Evolutionary conservation across 1,284 basidiomycete genomes (phyloP).

Genomic region (Ganoderma meredithae): DNA sequence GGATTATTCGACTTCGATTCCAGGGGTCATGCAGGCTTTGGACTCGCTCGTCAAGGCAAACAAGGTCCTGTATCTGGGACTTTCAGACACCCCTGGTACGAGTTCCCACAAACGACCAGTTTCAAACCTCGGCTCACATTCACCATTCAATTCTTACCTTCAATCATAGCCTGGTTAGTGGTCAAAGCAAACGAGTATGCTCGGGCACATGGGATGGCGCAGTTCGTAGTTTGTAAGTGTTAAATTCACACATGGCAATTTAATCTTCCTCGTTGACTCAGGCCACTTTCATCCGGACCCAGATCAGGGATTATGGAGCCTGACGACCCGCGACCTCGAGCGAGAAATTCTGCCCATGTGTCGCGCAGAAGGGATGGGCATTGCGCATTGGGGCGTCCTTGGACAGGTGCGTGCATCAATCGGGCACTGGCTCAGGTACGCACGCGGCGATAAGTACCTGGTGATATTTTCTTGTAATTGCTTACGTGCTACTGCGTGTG

Average conservation of each 20-base stretch:
- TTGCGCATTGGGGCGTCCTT: slow-evolving; percentile 27
- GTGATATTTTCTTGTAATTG: neutral
- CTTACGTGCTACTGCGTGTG: neutral
- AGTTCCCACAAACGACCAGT: neutral
- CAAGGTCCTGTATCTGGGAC: slow-evolving; percentile 48
- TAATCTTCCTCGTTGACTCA: neutral
- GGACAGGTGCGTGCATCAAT: slow-evolving; percentile 32
- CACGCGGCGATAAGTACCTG: neutral
- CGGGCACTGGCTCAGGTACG: neutral
- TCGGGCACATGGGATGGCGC: slow-evolving; percentile 51
- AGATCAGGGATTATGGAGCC: slow-evolving; percentile 57
- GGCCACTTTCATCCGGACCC: slow-evolving; percentile 30
- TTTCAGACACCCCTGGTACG: slow-evolving; percentile 50
- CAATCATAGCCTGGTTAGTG: slow-evolving; percentile 56
- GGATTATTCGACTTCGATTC: slow-evolving; percentile 59
- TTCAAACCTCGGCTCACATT: neutral
- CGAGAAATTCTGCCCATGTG: slow-evolving; percentile 31
- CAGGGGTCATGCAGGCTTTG: slow-evolving; percentile 59
- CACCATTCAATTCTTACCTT: slow-evolving; percentile 3
- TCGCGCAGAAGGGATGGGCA: slow-evolving; percentile 28
- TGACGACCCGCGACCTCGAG: slow-evolving; percentile 41
- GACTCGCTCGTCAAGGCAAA: slow-evolving; percentile 45
- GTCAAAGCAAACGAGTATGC: slow-evolving; percentile 61
- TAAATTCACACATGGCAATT: neutral
- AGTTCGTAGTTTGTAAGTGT: slow-evolving; percentile 51